phyloP scores from a whole-genome alignment of 306 rosid species.

The Vigna mungo region DNA sequence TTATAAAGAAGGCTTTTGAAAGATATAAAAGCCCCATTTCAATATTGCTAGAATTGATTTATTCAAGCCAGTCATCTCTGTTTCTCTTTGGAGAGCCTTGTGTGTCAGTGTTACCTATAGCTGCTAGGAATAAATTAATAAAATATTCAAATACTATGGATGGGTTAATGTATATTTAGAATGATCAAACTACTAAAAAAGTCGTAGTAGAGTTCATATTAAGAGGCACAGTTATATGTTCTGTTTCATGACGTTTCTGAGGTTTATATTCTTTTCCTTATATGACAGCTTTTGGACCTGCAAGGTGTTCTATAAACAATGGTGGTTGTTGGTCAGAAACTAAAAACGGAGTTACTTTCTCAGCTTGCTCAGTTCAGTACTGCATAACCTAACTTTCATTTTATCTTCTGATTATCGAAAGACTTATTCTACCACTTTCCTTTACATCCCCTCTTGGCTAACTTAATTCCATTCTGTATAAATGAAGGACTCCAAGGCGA shows the following conservation, averaged over 20 bases:
- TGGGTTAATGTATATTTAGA: neutral
- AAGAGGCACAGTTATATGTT: conserved; percentile 14
- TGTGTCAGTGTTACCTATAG: neutral
- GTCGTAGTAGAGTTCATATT: conserved; percentile 1
- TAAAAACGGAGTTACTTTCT: conserved; percentile 54
- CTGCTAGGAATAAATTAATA: neutral
- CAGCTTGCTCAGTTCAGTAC: conserved; percentile 98
- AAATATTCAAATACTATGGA: neutral
- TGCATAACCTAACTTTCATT: conserved; percentile 39
- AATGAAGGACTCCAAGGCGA: conserved; percentile 66
- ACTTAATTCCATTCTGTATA: conserved; percentile 39
- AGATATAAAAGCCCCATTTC: neutral
- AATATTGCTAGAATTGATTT: neutral
- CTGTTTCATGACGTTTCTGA: conserved; percentile 36
- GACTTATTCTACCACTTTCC: conserved; percentile 4
- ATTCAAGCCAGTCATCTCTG: conserved; percentile 7
- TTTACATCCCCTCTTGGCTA: conserved; percentile 42
- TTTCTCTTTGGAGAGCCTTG: conserved; percentile 9
- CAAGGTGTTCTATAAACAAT: conserved; percentile 81
- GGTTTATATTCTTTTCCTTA: conserved; percentile 26
- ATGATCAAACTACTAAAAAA: neutral
- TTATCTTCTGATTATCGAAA: conserved; percentile 9
- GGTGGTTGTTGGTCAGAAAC: conserved; percentile 95
- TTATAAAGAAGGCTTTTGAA: neutral
- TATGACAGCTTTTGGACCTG: conserved; percentile 87